Evolutionary conservation across 2,329 filamentous ascomycete species (phyloP), one percentile per base, ranked within the genome.

Genomic region (Alternaria ventricosa): DNA sequence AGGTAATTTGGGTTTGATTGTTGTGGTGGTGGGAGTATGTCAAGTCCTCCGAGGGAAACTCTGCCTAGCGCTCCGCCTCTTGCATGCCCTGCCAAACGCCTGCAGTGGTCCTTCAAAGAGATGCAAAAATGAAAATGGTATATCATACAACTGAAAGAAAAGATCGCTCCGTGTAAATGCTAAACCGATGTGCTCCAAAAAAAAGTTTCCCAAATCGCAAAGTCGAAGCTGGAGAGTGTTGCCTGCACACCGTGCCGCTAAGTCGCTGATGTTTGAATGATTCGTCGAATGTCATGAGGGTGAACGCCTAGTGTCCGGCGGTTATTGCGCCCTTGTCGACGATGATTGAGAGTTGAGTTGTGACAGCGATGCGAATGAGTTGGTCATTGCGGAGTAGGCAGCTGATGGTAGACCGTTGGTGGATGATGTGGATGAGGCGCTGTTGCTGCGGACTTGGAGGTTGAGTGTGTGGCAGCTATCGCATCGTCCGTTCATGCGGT

Each of bases 381-480:
- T 76, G 13, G 79, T 81, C 78, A 81, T 71, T 20, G 79, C 79
- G 25, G 79, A 81, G 67, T 81, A 81, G 45, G 76, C 67, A 28
- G 71, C 68, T 47, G 65, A 45, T 60, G 69, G 65, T n/a, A 65
- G 69, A 12, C 61, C 46, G 60, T 68, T 75, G 66, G 67, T 65
- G 12, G 77, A 79, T 18, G 73, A 75, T 56, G 71, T 65, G 4
- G 77, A 78, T 10, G 77, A 78, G 20, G 77, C 65, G 57, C 66
- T 78, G 57, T 71, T 74, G 20, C 73, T 72, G 54, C 78, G 78
- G 44, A 71, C 63, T 65, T 79, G 75, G 15, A 81, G 74, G 64
- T 81, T 81, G 75, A 81, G 79, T 13, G 76, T 76, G 61, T 81
- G 71, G 67, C 79, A 81, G 61, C 70, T 77, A 15, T 76, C 72